These are phyloP conservation scores for Albifimbria verrucaria DNA, from an alignment of 2,329 filamentous ascomycete genomes.

Conservation along the genomic window DNA sequence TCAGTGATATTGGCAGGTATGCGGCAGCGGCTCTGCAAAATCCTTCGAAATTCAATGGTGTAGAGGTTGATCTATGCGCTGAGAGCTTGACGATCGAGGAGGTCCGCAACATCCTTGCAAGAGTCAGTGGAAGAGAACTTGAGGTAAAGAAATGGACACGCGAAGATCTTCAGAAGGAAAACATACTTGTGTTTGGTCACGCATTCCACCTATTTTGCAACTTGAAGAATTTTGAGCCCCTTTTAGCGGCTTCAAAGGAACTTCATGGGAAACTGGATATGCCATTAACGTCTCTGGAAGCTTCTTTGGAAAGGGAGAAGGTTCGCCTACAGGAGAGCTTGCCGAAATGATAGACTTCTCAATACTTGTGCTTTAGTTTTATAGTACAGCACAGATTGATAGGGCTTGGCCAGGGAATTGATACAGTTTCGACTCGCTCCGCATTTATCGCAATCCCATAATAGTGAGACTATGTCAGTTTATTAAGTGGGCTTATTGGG, in stretches of 20 bases:
- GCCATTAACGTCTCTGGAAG: conserved; percentile 8
- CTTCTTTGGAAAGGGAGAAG: conserved; percentile 10
- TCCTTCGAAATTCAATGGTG: conserved; percentile 23
- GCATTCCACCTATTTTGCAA: conserved; percentile 12
- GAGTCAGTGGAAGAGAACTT: conserved; percentile 27
- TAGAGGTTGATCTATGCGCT: conserved; percentile 26
- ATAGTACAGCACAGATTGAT: too few species aligned
- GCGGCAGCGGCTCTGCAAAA: conserved; percentile 27
- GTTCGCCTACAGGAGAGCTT: conserved; percentile 3
- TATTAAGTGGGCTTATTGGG: too few species aligned
- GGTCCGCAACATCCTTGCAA: conserved; percentile 20
- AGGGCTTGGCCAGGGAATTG: too few species aligned
- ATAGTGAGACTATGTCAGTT: too few species aligned
- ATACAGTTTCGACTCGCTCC: too few species aligned
- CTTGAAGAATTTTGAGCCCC: conserved; percentile 3
- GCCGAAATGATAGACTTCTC: too few species aligned
- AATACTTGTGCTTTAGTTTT: too few species aligned
- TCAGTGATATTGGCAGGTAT: conserved; percentile 27
- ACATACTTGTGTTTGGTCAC: background rate
- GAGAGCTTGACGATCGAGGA: conserved; percentile 27
- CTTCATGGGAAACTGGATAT: conserved; percentile 8
- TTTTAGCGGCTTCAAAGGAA: background rate
- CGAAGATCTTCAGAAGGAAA: conserved; percentile 6
- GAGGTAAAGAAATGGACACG: conserved; percentile 10
- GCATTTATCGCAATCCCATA: too few species aligned